Base-by-base conservation (phyloP, 2,329 filamentous ascomycete genomes). In the Claviceps cyperi region DNA sequence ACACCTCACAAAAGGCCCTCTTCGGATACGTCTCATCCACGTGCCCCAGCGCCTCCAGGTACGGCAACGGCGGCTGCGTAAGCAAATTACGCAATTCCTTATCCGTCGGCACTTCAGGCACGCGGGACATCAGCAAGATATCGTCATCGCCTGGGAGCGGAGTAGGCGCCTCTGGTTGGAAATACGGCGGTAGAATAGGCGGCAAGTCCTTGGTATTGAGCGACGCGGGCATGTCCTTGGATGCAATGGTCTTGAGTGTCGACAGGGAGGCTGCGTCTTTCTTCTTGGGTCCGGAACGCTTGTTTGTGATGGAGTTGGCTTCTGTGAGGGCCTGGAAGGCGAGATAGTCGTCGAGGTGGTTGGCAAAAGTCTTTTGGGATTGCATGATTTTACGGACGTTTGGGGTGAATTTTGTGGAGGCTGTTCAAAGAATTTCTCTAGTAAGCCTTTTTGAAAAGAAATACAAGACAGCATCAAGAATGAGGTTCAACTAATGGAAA, bases 331-430 rank as follows among this genome's bases (percentile, higher is more conserved):
- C 67, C 52, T 73, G 70, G 57, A 80, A 69, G 8, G 86, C 86
- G 57, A 85, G 75, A 63, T 84, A 87, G 63, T 92, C 86, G 57
- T 86, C 84, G 45, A 91, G 74, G 63, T 91, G 83, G 67, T 92
- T 89, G 54, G 80, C 79, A 64, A 91, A 91, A 3, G 84, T 88
- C 69, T 91, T 88, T 61, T 88, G 84, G 24, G 83, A 87, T 56
- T 83, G 80, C 50, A 92, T 71, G 54, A 92, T 88, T 66, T 83
- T 83, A 58, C 86, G 79, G 24, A 88, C 83, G 56, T 79, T 81
- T 37, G 79, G 73, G 6, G 83, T 86, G 63, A 79, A 77, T 59
- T 82, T 83, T 57, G 67, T 69, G 49, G 70, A 66, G 38, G 64
- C 69, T 72, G 54, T 45, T 3, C 5, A 37, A 0, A 21, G 1